Conservation (phyloP, 2,329 filamentous ascomycete genomes). For the Fusarium sp. region DNA sequence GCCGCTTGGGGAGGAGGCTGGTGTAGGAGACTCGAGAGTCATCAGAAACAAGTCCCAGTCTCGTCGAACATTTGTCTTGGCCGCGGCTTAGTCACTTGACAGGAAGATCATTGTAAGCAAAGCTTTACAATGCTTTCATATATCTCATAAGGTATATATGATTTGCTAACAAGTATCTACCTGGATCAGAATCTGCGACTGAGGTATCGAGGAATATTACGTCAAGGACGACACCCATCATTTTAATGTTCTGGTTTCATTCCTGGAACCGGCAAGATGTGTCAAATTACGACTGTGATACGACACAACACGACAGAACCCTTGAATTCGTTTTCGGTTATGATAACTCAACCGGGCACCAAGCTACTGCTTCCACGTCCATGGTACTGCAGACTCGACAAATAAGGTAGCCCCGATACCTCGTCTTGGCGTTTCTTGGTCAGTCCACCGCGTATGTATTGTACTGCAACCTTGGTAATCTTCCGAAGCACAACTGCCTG, state of each 20-base stretch:
- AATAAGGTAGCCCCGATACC: conserved; percentile 30
- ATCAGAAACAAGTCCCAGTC: not conserved
- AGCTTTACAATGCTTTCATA: not conserved
- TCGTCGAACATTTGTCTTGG: not conserved
- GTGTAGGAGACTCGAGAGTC: conserved; percentile 6
- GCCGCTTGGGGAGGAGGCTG: conserved; percentile 14
- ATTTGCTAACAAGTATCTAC: not conserved
- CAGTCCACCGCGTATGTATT: conserved; percentile 35
- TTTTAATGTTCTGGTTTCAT: not conserved
- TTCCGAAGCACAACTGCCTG: conserved; percentile 41
- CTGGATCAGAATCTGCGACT: not conserved
- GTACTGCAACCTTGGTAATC: conserved; percentile 33
- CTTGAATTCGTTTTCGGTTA: conserved; percentile 6
- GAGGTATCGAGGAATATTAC: not conserved
- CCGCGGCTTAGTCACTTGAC: not conserved
- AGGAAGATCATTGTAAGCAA: conserved; percentile 4
- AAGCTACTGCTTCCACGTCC: not conserved
- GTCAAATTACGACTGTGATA: not conserved
- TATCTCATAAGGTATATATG: not conserved
- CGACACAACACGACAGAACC: not conserved
- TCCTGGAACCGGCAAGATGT: not conserved
- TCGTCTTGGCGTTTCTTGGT: conserved; percentile 33
- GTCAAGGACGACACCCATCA: not conserved
- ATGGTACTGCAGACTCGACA: not conserved
- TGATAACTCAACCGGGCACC: not conserved